Percentiles rank a stretch among this genome's conserved stretches.
Conservation (phyloP, 192 early-diverging fungal genomes). For the Coemansia sp. region DNA sequence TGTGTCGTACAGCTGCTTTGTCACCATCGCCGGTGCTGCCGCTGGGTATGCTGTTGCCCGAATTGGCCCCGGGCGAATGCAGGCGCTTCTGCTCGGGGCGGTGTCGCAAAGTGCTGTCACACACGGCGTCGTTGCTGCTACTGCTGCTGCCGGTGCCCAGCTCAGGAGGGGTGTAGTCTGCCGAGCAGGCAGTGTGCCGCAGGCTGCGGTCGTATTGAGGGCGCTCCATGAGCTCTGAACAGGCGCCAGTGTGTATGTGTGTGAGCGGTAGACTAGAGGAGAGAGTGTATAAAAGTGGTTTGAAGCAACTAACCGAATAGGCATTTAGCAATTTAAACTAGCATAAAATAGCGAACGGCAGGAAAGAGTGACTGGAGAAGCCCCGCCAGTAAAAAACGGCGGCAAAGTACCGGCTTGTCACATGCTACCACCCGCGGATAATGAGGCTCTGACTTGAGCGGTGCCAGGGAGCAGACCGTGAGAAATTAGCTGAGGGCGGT, state of each 20-base stretch:
- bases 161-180: slow-evolving; percentile 2
- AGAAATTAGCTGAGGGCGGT: slow-evolving; percentile 1
- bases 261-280: not conserved
- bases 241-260: slow-evolving; percentile 2
- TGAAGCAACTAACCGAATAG: not conserved
- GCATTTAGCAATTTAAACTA: slow-evolving; percentile 4
- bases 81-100: slow-evolving; percentile 6
- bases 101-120: not conserved
- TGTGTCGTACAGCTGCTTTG: slow-evolving; percentile 1
- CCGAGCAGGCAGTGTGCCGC: slow-evolving; percentile 9
- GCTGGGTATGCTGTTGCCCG: not conserved
- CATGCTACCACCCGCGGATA: slow-evolving; percentile 4
- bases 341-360: not conserved
- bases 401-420: not conserved
- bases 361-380: not conserved
- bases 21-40: not conserved
- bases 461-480: slow-evolving; percentile 1
- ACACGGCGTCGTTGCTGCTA: not conserved
- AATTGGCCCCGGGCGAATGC: not conserved
- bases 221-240: slow-evolving; percentile 7
- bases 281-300: not conserved
- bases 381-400: not conserved
- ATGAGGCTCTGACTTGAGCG: not conserved
- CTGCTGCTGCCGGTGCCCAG: slow-evolving; percentile 4
- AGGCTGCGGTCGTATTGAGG: slow-evolving; percentile 17